These are phyloP conservation scores for Suillus lakei DNA, from an alignment of 768 basidiomycete genomes.

Conservation along the genomic window DNA sequence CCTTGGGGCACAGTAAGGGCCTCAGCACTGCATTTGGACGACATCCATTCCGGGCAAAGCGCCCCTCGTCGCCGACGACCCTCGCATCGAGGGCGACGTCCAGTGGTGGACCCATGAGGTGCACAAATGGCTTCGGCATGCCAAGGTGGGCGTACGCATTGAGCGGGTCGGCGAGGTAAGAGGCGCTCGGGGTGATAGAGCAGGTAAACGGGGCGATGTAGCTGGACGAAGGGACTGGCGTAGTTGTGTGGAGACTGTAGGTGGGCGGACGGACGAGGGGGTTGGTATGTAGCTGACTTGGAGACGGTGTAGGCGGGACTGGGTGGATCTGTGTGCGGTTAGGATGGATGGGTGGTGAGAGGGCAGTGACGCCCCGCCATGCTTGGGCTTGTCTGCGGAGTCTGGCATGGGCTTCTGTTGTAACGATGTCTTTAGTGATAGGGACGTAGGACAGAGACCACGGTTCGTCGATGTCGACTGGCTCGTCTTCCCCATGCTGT, in stretches of 20 bases:
- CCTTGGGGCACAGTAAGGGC: conserved; percentile 43
- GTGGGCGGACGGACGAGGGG: conserved; percentile 56
- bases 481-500: conserved; percentile 45
- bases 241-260: conserved; percentile 69
- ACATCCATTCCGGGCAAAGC: conserved; percentile 63
- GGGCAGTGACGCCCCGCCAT: conserved; percentile 74
- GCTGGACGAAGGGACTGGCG: conserved; percentile 54
- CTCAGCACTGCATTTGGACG: conserved; percentile 52
- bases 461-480: conserved; percentile 54
- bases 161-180: conserved; percentile 78
- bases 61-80: conserved; percentile 65
- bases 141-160: conserved; percentile 88
- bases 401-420: conserved; percentile 48
- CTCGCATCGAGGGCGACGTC: conserved; percentile 82
- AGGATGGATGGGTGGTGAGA: conserved; percentile 32
- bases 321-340: conserved; percentile 36
- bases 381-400: conserved; percentile 62
- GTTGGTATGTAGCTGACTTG: conserved; percentile 26
- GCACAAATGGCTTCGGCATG: conserved; percentile 83
- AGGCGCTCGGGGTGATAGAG: conserved; percentile 64
- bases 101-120: conserved; percentile 76
- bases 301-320: conserved; percentile 29
- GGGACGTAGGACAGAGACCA: conserved; percentile 50
- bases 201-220: conserved; percentile 70
- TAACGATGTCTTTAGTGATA: conserved; percentile 50